Evolutionary conservation across 192 early-diverging fungal species (phyloP).

Genomic region (Rhizophagus sp.): DNA sequence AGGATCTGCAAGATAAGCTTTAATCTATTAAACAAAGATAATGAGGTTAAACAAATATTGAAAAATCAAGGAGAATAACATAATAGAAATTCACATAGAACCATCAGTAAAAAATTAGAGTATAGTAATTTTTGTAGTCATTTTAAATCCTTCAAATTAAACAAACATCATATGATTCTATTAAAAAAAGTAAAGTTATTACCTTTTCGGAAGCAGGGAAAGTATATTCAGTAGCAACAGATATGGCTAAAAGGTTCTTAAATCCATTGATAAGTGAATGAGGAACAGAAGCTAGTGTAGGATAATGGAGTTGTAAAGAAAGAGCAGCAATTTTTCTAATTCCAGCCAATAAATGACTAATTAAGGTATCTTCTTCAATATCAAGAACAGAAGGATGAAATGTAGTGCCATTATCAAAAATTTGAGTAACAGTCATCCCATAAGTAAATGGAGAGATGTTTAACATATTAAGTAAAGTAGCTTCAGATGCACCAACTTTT

Average conservation of each 20-base stretch:
- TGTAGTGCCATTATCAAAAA: constrained; percentile 89
- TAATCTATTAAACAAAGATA: constrained; percentile 61
- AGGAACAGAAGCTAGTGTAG: constrained; percentile 85
- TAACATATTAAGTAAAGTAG: constrained; percentile 98
- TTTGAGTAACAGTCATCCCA: constrained; percentile 91
- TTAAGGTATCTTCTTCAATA: constrained; percentile 75
- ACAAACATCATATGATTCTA: not conserved
- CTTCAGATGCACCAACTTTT: constrained; percentile 98
- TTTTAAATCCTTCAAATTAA: constrained; percentile 34
- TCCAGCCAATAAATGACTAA: constrained; percentile 67
- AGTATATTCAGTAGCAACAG: constrained; percentile 87
- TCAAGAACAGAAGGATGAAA: constrained; percentile 91
- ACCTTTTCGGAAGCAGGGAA: constrained; percentile 85
- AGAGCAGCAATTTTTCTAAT: constrained; percentile 77
- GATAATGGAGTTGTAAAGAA: constrained; percentile 79
- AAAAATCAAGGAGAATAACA: not conserved
- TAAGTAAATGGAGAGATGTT: constrained; percentile 99
- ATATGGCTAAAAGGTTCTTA: constrained; percentile 95
- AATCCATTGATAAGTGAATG: constrained; percentile 97
- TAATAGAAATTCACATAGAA: constrained; percentile 22
- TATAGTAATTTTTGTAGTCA: constrained; percentile 48
- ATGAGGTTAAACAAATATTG: not conserved
- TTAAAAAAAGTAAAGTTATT: constrained; percentile 33
- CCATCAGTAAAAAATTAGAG: constrained; percentile 61
- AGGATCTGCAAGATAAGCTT: constrained; percentile 93